phyloP scores from a whole-genome alignment of 2,329 filamentous ascomycete species.

The Emmonsia crescens region DNA sequence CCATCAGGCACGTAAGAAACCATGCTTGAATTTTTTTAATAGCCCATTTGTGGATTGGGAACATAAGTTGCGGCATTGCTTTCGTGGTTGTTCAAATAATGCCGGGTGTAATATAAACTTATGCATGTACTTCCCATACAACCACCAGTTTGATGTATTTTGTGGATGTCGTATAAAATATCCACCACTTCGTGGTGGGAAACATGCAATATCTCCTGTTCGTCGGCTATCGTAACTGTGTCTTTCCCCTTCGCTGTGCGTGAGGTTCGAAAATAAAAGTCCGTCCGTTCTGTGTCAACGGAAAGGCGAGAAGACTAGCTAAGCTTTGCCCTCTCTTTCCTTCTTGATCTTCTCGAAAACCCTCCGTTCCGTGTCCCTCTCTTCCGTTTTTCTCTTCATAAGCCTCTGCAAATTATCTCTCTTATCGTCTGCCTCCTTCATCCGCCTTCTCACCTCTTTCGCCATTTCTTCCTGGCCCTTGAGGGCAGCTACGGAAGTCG shows the following conservation, averaged over 20 bases:
- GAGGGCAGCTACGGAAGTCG: slow-evolving; percentile 24
- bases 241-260: neutral
- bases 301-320: neutral
- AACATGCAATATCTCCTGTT: neutral
- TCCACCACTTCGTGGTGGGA: neutral
- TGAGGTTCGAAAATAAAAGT: neutral
- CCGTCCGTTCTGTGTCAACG: neutral
- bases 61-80: neutral
- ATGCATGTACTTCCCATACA: neutral
- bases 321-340: slow-evolving; percentile 19
- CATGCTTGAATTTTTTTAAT: neutral
- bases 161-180: neutral
- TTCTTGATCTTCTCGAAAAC: slow-evolving; percentile 33
- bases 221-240: neutral
- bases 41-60: neutral
- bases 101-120: neutral
- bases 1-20: neutral
- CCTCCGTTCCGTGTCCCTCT: slow-evolving; percentile 33
- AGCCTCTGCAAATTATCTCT: slow-evolving; percentile 29
- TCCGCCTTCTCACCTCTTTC: slow-evolving; percentile 27
- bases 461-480: slow-evolving; percentile 29
- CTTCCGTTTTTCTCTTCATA: slow-evolving; percentile 34
- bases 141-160: neutral
- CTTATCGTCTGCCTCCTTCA: slow-evolving; percentile 29
- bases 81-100: neutral